A percentile compares a stretch with the other conserved stretches of the same genome.
phyloP scores from a whole-genome alignment of 495 filamentous ascomycete genomes.

The Mycothermus thermophilus region DNA sequence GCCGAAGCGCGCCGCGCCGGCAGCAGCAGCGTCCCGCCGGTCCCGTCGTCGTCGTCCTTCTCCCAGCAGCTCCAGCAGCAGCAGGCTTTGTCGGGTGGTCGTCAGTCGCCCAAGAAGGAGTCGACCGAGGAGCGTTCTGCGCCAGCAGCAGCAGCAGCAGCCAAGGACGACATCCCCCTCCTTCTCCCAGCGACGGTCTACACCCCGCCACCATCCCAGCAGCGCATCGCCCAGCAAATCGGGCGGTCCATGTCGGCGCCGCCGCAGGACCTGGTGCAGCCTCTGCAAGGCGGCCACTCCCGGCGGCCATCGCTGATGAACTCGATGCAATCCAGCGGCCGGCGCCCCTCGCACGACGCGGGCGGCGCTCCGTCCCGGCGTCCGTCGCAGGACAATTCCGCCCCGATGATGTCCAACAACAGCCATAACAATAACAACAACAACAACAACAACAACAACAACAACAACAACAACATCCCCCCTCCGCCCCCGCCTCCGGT shows the following conservation, averaged over 20 bases:
- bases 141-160: conserved; percentile 6
- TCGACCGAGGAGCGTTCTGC: too few relatives aligned
- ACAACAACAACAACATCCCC: conserved; percentile 17
- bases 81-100: conserved; percentile 13
- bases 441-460: conserved; percentile 15
- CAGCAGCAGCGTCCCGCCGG: conserved; percentile 51
- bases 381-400: conserved; percentile 43
- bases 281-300: conserved; percentile 11
- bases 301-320: conserved; percentile 2
- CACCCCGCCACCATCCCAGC: conserved; percentile 30
- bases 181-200: conserved; percentile 52
- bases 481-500: conserved; percentile 37
- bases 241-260: conserved; percentile 63
- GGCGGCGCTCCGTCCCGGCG: conserved; percentile 2
- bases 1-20: conserved; percentile 39
- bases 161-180: conserved; percentile 14
- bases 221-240: conserved; percentile 27
- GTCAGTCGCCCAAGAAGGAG: conserved; percentile 9
- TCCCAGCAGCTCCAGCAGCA: neutral
- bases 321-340: conserved; percentile 8
- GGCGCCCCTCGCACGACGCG: conserved; percentile 20
- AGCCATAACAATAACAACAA: conserved; percentile 12
- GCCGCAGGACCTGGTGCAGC: conserved; percentile 38
- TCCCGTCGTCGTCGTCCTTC: conserved; percentile 37
- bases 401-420: conserved; percentile 19